Evolutionary conservation across 2,329 filamentous ascomycete genomes (phyloP), one percentile per base, ranked within the genome.

Genomic region (Colletotrichum sublineola): DNA sequence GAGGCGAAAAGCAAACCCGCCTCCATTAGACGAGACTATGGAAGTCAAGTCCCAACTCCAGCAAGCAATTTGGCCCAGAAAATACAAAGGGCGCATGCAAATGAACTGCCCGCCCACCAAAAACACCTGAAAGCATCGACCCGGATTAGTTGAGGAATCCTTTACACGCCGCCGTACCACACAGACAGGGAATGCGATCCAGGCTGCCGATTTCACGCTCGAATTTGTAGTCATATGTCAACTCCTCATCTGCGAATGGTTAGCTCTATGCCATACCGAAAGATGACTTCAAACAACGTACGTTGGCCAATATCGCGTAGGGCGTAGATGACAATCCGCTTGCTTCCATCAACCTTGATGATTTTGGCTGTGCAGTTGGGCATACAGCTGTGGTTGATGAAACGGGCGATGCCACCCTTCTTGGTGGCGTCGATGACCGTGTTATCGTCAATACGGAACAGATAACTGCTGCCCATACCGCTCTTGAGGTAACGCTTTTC

Each of bases 191-290:
- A 78, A 99, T 98, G 75, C 96, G 94, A 82, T 99, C 96, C 75
- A 95, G 90, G 77, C 94, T 97, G 79, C 95, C 95, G 79, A 97
- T 94, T 84, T 99, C 96, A 78, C 96, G 93, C 86, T 99, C 96
- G 82, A 99, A 99, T 83, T 99, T 99, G 89, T 99, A 99, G 86
- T 99, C 96, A 85, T 99, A 99, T 2, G 96, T 99, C 81, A 99
- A 91, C 86, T 99, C 96, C 84, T 99, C 96, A 81, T 98, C 96
- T 99, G 79, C 74, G 65, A 63, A 68, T 64, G 42, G 75, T 81
- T 74, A 79, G 79, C 73, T 68, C 67, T 63, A 20, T 33, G 33
- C 58, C 42, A 64, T 56, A 24, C 69, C 24, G 31, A 40, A 29
- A 42, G 42, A 29, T n/a, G 42, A 46, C 9, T 18, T 18, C 11